These are phyloP conservation scores for Patellaria atrata DNA, from an alignment of 495 filamentous ascomycete species.

Conservation along the genomic window DNA sequence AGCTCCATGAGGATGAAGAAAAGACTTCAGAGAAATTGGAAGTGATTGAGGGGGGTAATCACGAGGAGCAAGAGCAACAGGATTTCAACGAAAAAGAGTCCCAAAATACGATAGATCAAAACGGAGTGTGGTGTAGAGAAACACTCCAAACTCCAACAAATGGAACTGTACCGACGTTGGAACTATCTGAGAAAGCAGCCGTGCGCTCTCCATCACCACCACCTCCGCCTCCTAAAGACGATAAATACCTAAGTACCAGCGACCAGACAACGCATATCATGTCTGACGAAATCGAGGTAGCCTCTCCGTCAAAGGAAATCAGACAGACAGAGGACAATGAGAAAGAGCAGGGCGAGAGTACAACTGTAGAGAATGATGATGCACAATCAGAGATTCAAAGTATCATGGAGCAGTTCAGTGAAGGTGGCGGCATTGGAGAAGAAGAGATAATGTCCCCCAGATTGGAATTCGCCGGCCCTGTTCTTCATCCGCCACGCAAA, in stretches of 20 bases:
- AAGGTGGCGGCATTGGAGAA: constrained; percentile 48
- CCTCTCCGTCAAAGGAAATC: too few relatives aligned
- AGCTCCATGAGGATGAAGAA: too few relatives aligned
- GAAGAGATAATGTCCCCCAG: constrained; percentile 75
- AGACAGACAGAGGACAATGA: constrained; percentile 29
- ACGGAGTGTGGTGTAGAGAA: background rate
- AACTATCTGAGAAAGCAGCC: constrained; percentile 14
- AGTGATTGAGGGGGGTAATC: constrained; percentile 41
- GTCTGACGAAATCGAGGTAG: constrained; percentile 14
- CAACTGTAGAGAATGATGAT: constrained; percentile 45
- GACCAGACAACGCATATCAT: constrained; percentile 9
- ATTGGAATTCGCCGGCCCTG: constrained; percentile 55
- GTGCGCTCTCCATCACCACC: constrained; percentile 18
- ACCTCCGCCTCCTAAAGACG: constrained; percentile 30
- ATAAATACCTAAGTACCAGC: constrained; percentile 49
- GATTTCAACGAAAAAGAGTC: constrained; percentile 61
- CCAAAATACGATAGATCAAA: constrained; percentile 42
- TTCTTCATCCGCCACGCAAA: constrained; percentile 66
- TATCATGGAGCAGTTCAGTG: constrained; percentile 66
- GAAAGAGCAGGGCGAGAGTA: constrained; percentile 36
- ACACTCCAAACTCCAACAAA: background rate
- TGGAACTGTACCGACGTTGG: too few relatives aligned
- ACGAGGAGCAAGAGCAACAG: constrained; percentile 65
- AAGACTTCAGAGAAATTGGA: too few relatives aligned
- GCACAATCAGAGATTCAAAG: constrained; percentile 82